phyloP scores from a whole-genome alignment of 2,329 filamentous ascomycete genomes.

The Drechslerella stenobrocha region DNA sequence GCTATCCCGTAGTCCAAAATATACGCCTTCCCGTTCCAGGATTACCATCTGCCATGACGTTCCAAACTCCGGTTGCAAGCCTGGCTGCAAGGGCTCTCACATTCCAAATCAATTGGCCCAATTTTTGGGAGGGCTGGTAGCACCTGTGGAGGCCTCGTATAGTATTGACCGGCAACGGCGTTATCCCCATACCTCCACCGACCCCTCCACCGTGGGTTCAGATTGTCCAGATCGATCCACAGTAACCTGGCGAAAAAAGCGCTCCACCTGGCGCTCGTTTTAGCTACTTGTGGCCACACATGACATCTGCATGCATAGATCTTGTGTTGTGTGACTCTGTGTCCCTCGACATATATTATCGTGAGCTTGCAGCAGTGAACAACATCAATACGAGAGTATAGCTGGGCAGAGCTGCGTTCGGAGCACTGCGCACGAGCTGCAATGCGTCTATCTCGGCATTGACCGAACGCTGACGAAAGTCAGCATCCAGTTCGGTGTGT shows the following conservation, averaged over 20 bases:
- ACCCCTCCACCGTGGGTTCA: neutral
- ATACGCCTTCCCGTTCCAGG: slow-evolving; percentile 8
- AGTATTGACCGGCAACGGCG: neutral
- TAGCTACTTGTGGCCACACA: too few species aligned
- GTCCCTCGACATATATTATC: too few species aligned
- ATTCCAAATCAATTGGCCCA: slow-evolving; percentile 1
- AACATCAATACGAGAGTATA: too few species aligned
- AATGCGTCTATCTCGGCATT: too few species aligned
- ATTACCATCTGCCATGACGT: slow-evolving; percentile 13
- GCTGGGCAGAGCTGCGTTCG: too few species aligned
- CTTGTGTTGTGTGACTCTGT: slow-evolving; percentile 7
- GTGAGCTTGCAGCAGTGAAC: too few species aligned
- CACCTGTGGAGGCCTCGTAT: too few species aligned
- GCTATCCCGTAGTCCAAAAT: slow-evolving; percentile 13
- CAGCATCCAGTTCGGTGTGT: neutral
- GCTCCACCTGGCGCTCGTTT: too few species aligned
- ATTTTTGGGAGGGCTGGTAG: slow-evolving; percentile 6
- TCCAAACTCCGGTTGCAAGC: slow-evolving; percentile 8
- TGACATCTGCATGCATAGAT: too few species aligned
- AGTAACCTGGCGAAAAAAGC: slow-evolving; percentile 4
- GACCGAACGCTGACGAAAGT: slow-evolving; percentile 9
- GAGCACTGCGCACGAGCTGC: too few species aligned
- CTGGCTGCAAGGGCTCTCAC: too few species aligned
- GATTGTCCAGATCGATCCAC: slow-evolving; percentile 1
- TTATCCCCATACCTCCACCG: slow-evolving; percentile 8